Evolutionary conservation across 495 filamentous ascomycete genomes (phyloP).

Genomic region (Elaphomyces granulatus): DNA sequence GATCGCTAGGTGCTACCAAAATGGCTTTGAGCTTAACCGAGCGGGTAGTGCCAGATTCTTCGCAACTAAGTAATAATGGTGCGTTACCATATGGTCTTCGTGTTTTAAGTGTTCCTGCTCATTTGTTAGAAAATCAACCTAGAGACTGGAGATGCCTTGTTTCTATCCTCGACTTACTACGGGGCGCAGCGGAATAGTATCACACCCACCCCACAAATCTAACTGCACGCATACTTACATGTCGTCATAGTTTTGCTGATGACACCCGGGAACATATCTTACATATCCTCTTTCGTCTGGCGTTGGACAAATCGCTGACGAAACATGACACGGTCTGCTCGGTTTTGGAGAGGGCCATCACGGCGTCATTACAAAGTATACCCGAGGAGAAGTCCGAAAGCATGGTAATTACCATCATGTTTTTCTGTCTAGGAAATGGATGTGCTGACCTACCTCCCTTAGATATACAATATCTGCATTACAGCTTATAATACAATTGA

Average conservation of each 20-base stretch:
- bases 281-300: conserved; percentile 41
- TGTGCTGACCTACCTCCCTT: conserved; percentile 11
- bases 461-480: conserved; percentile 41
- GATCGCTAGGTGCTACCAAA: conserved; percentile 18
- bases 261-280: conserved; percentile 22
- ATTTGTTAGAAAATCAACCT: not conserved
- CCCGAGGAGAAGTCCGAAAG: conserved; percentile 17
- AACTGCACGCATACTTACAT: conserved; percentile 3
- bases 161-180: conserved; percentile 22
- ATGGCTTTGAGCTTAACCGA: conserved; percentile 18
- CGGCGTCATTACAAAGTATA: conserved; percentile 23
- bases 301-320: conserved; percentile 40
- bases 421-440: not conserved
- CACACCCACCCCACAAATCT: not conserved
- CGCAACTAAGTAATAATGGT: too few relatives aligned
- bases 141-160: conserved; percentile 12
- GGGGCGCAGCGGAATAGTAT: conserved; percentile 19
- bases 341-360: conserved; percentile 33
- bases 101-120: not conserved
- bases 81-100: too few relatives aligned
- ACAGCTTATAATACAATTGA: conserved; percentile 37
- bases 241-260: conserved; percentile 17
- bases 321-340: conserved; percentile 24
- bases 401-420: conserved; percentile 13
- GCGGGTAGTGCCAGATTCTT: conserved; percentile 12